Percentiles rank a stretch among this genome's conserved stretches.
Conservation (phyloP, 805 yeast genomes). For the Jamesozyma jinghongensis region DNA sequence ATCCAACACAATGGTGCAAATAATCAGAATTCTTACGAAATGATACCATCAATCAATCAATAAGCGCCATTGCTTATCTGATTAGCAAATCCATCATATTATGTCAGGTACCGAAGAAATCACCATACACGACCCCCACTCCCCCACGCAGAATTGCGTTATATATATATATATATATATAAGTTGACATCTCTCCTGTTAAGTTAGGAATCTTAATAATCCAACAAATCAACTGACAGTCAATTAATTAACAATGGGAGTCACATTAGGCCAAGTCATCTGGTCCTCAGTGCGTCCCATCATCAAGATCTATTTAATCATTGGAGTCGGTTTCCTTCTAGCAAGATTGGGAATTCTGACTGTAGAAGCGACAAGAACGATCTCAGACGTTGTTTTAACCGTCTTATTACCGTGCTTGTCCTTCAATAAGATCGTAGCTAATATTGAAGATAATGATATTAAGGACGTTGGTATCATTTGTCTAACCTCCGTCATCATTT, state of each 20-base stretch:
- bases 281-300: slow-evolving; percentile 64
- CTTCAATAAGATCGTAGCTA: slow-evolving; percentile 52
- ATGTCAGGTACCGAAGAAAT: too few species aligned
- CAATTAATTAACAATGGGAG: slow-evolving; percentile 6
- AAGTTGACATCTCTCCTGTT: too few species aligned
- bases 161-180: too few species aligned
- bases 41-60: too few species aligned
- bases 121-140: too few species aligned
- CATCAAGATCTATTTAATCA: slow-evolving; percentile 62
- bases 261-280: slow-evolving; percentile 26
- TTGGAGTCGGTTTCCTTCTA: slow-evolving; percentile 53
- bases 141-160: too few species aligned
- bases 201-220: too few species aligned
- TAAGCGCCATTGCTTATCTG: too few species aligned
- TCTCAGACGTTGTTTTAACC: slow-evolving; percentile 55
- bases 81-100: too few species aligned
- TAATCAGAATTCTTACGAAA: too few species aligned
- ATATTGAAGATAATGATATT: slow-evolving; percentile 54
- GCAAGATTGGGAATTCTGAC: slow-evolving; percentile 51
- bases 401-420: slow-evolving; percentile 59
- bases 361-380: slow-evolving; percentile 52
- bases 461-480: slow-evolving; percentile 60
- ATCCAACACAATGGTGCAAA: too few species aligned
- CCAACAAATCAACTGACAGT: too few species aligned
- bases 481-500: slow-evolving; percentile 42